A percentile compares a stretch with the other conserved stretches of the same genome.
phyloP scores from a whole-genome alignment of 2,329 filamentous ascomycete species.

The Penicillium palitans region DNA sequence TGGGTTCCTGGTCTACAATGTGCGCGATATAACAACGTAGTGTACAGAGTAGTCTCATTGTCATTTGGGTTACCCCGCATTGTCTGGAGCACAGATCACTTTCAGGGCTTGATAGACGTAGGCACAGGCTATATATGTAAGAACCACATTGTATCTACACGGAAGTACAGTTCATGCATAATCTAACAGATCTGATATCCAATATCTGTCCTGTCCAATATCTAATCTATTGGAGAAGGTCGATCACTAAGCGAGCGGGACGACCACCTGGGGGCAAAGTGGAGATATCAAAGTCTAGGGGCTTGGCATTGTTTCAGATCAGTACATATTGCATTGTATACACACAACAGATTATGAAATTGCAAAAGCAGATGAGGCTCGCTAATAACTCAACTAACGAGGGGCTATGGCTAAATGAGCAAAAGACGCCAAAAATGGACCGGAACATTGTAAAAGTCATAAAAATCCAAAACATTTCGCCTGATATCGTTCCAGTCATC shows the following conservation, averaged over 20 bases:
- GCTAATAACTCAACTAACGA: not conserved
- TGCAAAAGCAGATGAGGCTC: not conserved
- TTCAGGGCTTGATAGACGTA: not conserved
- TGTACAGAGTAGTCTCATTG: not conserved
- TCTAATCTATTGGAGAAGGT: not conserved
- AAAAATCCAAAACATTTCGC: constrained; percentile 10
- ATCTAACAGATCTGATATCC: not conserved
- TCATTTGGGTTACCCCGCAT: not conserved
- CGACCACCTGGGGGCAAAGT: constrained; percentile 6
- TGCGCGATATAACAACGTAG: not conserved
- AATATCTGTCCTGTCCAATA: not conserved
- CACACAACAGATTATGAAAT: not conserved
- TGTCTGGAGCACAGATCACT: not conserved
- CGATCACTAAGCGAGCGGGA: constrained; percentile 8
- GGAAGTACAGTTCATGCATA: not conserved
- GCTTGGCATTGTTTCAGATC: constrained; percentile 4
- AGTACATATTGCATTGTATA: not conserved
- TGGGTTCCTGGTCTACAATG: not conserved
- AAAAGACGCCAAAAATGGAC: not conserved
- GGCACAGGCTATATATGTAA: not conserved
- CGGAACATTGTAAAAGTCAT: constrained; percentile 5
- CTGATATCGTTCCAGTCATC: constrained; percentile 23
- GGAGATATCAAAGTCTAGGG: not conserved
- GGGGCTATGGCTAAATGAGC: constrained; percentile 5
- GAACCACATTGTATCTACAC: not conserved